Base-by-base conservation (phyloP, 164 flowering plant genomes). In the Nymphaea colorata region DNA sequence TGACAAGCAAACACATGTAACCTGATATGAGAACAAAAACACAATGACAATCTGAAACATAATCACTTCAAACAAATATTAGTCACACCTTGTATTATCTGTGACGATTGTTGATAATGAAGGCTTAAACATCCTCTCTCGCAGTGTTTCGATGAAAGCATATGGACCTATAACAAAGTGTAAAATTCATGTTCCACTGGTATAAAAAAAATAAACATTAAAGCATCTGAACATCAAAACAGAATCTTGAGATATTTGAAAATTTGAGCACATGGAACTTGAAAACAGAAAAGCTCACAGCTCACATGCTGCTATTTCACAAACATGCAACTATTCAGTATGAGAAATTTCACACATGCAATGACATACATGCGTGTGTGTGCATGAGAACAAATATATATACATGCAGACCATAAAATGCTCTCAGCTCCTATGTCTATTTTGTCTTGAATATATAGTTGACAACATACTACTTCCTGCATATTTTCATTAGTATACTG, bases 71-170 rank as follows among this genome's bases (percentile, higher is more conserved):
- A 25, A 25, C 36, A 25, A 25, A 25, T 25, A 59, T 7, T 55
- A 64, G 42, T 42, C 3, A 10, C 88, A 94, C 98, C 86, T 91
- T 60, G 82, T 69, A 76, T 78, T 86, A 70, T 91, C 97, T 69
- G 81, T 68, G 51, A 94, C 81, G 66, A 94, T 88, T 63, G 89
- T 87, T 73, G 97, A 86, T 76, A 94, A 82, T 44, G 99, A 67
- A 60, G 99, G 99, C 82, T 94, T 94, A 79, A 94, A 94, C 97
- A 94, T 91, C 70, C 91, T 80, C 70, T 94, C 97, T 72, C 96
- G 82, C 64, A 91, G 83, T 10, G 90, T 87, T 76, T 91, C 99
- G 43, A 91, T 84, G 73, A 94, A 90, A 68, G 96, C 95, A 76
- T 83, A 79, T 66, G 97, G 95, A 74, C 88, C 99, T 94, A 91